Evolutionary conservation across 768 basidiomycete genomes (phyloP).

Genomic region (Roridomyces roridus): DNA sequence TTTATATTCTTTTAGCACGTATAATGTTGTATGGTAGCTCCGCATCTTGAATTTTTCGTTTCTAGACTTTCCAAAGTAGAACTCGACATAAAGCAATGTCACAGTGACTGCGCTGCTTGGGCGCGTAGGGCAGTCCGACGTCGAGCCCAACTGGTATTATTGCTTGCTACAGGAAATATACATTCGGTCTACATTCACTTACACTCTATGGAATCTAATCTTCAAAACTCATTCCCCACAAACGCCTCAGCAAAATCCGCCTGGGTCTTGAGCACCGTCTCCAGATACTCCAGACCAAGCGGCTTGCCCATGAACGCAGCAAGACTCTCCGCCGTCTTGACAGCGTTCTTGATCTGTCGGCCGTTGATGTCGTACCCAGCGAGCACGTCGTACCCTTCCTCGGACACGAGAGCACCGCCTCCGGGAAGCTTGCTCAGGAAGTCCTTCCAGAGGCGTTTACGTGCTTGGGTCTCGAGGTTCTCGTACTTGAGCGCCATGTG

Average conservation of each 20-base stretch:
- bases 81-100: too few relatives aligned
- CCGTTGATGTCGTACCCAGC: conserved; percentile 21
- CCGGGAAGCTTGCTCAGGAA: conserved; percentile 14
- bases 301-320: conserved; percentile 29
- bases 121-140: too few relatives aligned
- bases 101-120: too few relatives aligned
- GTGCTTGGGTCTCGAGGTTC: conserved; percentile 8
- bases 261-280: conserved; percentile 42
- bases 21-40: too few relatives aligned
- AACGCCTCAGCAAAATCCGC: conserved; percentile 36
- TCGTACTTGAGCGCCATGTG: conserved; percentile 23
- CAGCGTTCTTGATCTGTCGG: conserved; percentile 25
- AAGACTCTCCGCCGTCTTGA: conserved; percentile 24
- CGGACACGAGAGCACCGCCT: conserved; percentile 23
- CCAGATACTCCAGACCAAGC: conserved; percentile 35
- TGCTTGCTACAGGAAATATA: too few relatives aligned
- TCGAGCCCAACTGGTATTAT: too few relatives aligned
- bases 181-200: too few relatives aligned
- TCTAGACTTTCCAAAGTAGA: too few relatives aligned
- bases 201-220: too few relatives aligned
- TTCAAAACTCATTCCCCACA: neutral
- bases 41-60: too few relatives aligned
- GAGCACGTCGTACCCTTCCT: conserved; percentile 17
- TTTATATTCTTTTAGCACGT: too few relatives aligned
- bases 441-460: conserved; percentile 19